phyloP scores from a whole-genome alignment of 2,329 filamentous ascomycete genomes.

The Furcasterigmium furcatum region DNA sequence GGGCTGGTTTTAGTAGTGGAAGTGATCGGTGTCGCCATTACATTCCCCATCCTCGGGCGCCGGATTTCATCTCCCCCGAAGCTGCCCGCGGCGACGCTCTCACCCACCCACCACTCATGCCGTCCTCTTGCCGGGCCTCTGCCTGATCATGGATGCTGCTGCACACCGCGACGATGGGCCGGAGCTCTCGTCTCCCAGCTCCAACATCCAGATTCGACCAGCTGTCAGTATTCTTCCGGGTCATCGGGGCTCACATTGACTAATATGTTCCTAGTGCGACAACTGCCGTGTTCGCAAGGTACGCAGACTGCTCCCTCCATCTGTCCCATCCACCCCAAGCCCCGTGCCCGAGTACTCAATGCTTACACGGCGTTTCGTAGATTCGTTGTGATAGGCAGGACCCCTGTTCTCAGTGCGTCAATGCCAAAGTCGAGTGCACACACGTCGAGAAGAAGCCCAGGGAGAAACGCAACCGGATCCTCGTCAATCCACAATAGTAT shows the following conservation, averaged over 20 bases:
- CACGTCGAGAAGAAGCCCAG: conserved; percentile 22
- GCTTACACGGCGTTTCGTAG: conserved; percentile 8
- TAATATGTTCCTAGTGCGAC: conserved; percentile 20
- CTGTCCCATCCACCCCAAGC: background rate
- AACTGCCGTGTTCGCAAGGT: conserved; percentile 25
- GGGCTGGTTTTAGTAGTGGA: background rate
- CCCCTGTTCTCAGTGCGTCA: conserved; percentile 27
- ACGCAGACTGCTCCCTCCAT: conserved; percentile 7
- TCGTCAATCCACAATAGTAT: conserved; percentile 29
- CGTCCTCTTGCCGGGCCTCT: background rate
- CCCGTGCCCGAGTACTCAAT: too few relatives aligned
- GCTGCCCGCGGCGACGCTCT: background rate
- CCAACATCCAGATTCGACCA: background rate
- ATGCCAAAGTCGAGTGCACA: conserved; percentile 27
- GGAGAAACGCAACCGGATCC: conserved; percentile 28
- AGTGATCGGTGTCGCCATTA: background rate
- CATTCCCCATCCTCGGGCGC: background rate
- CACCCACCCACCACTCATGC: too few relatives aligned
- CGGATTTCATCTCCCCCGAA: background rate
- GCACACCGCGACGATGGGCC: background rate
- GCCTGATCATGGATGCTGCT: background rate
- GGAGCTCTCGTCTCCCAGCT: background rate
- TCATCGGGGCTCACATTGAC: background rate
- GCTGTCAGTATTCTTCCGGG: conserved; percentile 1
- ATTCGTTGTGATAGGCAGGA: conserved; percentile 30